phyloP scores from a whole-genome alignment of 192 early-diverging fungal genomes.

The Podila horticola region DNA sequence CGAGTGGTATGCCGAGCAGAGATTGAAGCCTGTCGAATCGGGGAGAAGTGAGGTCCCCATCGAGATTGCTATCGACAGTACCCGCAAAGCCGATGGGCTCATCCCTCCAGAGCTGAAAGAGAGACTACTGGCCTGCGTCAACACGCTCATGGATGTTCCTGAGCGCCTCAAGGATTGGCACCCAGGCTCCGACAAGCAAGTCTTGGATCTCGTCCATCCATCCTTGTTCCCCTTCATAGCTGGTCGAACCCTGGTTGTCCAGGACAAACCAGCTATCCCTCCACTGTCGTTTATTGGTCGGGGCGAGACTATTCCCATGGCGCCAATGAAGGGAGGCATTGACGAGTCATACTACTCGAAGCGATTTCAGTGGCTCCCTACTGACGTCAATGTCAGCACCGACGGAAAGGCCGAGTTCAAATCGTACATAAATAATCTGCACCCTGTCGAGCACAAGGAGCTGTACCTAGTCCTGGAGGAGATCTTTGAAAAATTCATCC shows the following conservation, averaged over 20 bases:
- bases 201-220: constrained; percentile 66
- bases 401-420: constrained; percentile 56
- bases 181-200: constrained; percentile 48
- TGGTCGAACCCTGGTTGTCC: constrained; percentile 11
- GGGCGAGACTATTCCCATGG: background rate
- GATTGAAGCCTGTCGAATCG: constrained; percentile 7
- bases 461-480: constrained; percentile 63
- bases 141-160: constrained; percentile 51
- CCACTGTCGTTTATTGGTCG: constrained; percentile 2
- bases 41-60: constrained; percentile 53
- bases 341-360: constrained; percentile 9
- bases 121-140: constrained; percentile 20
- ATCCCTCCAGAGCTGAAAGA: constrained; percentile 42
- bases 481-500: constrained; percentile 66
- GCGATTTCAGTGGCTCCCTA: constrained; percentile 74
- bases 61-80: constrained; percentile 15
- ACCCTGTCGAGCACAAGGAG: constrained; percentile 58
- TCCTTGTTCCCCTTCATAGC: constrained; percentile 10
- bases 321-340: background rate
- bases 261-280: background rate
- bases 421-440: constrained; percentile 84
- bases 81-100: constrained; percentile 34
- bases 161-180: constrained; percentile 56
- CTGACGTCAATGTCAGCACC: constrained; percentile 64
- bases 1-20: too few species aligned